Conservation (phyloP, 371 early-diverging fungal species). For the Mortierella sp. region DNA sequence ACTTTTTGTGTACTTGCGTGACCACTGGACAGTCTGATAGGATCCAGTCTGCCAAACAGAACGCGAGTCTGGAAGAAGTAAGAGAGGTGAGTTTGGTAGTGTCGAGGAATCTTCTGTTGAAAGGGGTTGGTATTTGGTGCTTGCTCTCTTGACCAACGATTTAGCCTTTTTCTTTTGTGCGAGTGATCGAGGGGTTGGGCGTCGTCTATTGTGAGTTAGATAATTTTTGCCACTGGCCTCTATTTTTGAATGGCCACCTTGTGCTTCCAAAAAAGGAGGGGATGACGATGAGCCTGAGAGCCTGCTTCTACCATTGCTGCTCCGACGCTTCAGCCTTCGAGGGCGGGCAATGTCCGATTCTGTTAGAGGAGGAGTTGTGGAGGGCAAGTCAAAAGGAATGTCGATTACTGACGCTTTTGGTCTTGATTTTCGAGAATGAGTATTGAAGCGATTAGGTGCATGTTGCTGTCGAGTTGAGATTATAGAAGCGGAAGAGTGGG, state of each 20-base stretch:
- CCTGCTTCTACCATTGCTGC: background rate
- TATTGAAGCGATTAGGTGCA: too few species aligned
- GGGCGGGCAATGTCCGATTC: background rate
- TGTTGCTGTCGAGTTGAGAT: conserved; percentile 3
- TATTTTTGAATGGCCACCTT: conserved; percentile 5
- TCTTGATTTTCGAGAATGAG: background rate
- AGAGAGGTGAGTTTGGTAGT: conserved; percentile 22
- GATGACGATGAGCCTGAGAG: background rate
- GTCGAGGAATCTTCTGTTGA: conserved; percentile 1
- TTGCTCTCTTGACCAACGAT: conserved; percentile 19
- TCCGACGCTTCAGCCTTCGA: background rate
- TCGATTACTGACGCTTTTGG: background rate
- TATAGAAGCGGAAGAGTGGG: background rate
- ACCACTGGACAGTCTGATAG: conserved; percentile 49
- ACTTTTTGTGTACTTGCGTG: conserved; percentile 30
- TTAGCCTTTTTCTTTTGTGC: background rate
- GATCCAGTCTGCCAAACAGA: conserved; percentile 51
- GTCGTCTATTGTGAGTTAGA: background rate
- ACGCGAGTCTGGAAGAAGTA: conserved; percentile 42
- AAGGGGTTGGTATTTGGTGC: too few species aligned
- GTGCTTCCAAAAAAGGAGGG: background rate
- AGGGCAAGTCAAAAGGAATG: background rate
- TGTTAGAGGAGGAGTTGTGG: background rate
- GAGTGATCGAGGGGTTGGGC: background rate
- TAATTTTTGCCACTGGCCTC: background rate